These are phyloP conservation scores for Rhizopus stolonifer DNA, from an alignment of 371 early-diverging fungal genomes.

Conservation along the genomic window DNA sequence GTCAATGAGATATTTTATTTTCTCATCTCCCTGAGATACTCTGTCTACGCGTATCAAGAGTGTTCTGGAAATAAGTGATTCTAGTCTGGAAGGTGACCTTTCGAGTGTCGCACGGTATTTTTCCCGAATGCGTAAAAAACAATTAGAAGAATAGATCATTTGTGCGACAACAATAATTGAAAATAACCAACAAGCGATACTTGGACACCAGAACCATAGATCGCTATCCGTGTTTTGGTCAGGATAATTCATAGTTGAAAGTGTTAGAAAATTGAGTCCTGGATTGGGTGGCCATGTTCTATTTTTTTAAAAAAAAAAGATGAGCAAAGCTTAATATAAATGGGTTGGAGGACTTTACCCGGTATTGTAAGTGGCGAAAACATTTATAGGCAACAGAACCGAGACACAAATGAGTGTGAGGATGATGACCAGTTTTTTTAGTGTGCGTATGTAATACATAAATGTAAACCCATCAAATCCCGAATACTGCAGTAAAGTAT, in stretches of 20 bases:
- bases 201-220: conserved; percentile 60
- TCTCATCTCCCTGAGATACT: background rate
- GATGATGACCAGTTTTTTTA: conserved; percentile 52
- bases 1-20: background rate
- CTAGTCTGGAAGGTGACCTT: conserved; percentile 35
- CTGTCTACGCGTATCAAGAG: conserved; percentile 10
- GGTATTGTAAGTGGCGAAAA: conserved; percentile 45
- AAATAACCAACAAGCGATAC: conserved; percentile 55
- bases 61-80: conserved; percentile 14
- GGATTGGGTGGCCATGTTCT: conserved; percentile 47
- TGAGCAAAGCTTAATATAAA: no score
- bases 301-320: conserved; percentile 32
- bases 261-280: conserved; percentile 34
- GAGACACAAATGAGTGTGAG: conserved; percentile 57
- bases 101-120: conserved; percentile 30
- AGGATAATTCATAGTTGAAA: conserved; percentile 32
- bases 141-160: conserved; percentile 44
- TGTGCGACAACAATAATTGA: conserved; percentile 47
- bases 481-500: conserved; percentile 57
- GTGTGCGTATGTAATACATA: conserved; percentile 66
- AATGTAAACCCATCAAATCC: conserved; percentile 80
- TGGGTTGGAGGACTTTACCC: conserved; percentile 24
- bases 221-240: conserved; percentile 9
- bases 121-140: conserved; percentile 52
- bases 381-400: conserved; percentile 62